phyloP scores from a whole-genome alignment of 2,329 filamentous ascomycete species.

The Pochonia chlamydosporia region DNA sequence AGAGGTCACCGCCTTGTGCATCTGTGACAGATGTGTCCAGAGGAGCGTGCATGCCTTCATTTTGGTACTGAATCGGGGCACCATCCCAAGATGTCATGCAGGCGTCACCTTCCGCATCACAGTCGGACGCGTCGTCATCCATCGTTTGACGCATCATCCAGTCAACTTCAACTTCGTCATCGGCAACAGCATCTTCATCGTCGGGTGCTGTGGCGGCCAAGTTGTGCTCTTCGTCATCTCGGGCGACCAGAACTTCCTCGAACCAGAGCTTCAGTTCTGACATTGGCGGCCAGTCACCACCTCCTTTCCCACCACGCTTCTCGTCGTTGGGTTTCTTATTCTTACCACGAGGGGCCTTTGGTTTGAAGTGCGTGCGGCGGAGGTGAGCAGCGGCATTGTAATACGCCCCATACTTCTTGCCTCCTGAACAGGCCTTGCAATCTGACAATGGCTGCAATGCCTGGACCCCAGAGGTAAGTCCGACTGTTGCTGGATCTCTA shows the following conservation, averaged over 20 bases:
- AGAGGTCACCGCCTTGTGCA: neutral
- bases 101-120: neutral
- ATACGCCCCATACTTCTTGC: constrained; percentile 82
- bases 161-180: neutral
- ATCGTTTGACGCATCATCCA: neutral
- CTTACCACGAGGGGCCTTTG: constrained; percentile 42
- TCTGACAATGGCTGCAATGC: constrained; percentile 62
- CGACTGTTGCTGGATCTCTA: constrained; percentile 41
- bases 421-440: constrained; percentile 74
- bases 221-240: constrained; percentile 30
- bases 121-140: neutral
- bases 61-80: neutral
- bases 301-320: constrained; percentile 49
- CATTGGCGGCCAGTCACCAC: constrained; percentile 52
- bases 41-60: neutral
- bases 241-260: constrained; percentile 33
- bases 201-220: constrained; percentile 24
- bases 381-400: constrained; percentile 94
- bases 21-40: neutral
- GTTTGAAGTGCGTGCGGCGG: constrained; percentile 81
- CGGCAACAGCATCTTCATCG: constrained; percentile 18
- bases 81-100: neutral
- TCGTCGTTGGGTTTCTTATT: constrained; percentile 34
- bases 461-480: constrained; percentile 36
- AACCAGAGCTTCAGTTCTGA: constrained; percentile 55